Evolutionary conservation across 805 yeast genomes (phyloP), one percentile per base, ranked within the genome.

Genomic region (Hanseniaspora thailandica): DNA sequence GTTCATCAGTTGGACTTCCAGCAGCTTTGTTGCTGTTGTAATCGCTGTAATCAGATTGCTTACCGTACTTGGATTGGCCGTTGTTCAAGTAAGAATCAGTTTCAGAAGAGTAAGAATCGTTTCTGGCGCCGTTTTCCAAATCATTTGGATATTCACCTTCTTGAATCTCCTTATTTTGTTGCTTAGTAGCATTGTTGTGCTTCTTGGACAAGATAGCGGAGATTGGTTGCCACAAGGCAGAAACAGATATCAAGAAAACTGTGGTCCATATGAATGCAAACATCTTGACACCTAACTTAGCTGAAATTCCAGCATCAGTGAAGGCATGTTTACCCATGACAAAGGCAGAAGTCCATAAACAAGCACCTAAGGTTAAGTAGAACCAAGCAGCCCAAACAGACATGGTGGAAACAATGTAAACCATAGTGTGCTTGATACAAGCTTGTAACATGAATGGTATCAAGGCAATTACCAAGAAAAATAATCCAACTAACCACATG

Each of bases 251-350:
- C 45, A 59, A 56, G 38, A 56, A 60, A 9, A 73, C 73, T 5
- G 76, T 64, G 4, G 81, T 65, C 94, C 94, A 85, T 35, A 79
- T 66, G 55, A 82, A 75, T 13, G 79, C 86, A 63, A 83, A 71
- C 64, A 74, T 69, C 40, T 71, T 72, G 8, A 67, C 63, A 13
- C 82, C 82, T 39, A 80, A 39, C 3, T 58, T 63, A 1, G 83
- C 71, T 17, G 53, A 17, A 19, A 65, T 62, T n/a, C 76, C 76
- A 31, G 65, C 70, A 40, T 69, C 59, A 10, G 65, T 66, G 65
- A 79, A 80, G 2, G 70, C 71, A 36, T 71, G 65, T 49, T 73
- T 72, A 6, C 82, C 84, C 59, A 69, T 73, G 8, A 72, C 78
- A 62, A 72, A 78, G n/a, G 71, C 75, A 23, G 80, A 77, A 4